Base-by-base conservation (phyloP, 1,139 yeast genomes). In the Scheffersomyces insectosa region DNA sequence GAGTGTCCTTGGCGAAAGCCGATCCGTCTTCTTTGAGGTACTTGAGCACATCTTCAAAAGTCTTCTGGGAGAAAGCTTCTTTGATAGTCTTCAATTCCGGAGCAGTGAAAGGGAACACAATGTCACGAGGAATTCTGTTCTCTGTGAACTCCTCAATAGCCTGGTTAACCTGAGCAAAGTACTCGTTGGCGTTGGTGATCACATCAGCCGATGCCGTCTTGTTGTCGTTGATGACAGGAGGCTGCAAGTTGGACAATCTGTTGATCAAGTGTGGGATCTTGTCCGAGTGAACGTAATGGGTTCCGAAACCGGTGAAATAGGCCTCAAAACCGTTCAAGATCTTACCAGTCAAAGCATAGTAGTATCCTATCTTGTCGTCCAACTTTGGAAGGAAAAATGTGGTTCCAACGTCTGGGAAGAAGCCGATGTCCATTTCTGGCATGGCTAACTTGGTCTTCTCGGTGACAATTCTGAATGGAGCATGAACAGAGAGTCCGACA, bases 391-490 rank as follows among this genome's bases (percentile, higher is more conserved):
- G 72, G 67, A 91, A 91, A 66, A 88, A 91, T 5, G 96, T 83
- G 34, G 95, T 85, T 36, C 98, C 99, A 8, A 93, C 98, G 63
- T 93, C 99, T 8, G 97, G 96, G 71, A 88, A 88, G 64, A 91
- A 89, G 0, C 99, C 99, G 62, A 95, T 93, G 56, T 88, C 93
- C 77, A 95, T 86, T 66, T 93, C 99, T 5, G 99, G 99, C 99
- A 93, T 95, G 47, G 98, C 96, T 68, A 91, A 80, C 60, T 84
- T 78, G 14, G 98, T 91, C 57, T 80, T 79, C 58, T 93, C 98
- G 32, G 97, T 88, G 10, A 95, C 95, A 39, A 93, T 74, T 60
- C 99, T 80, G 74, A 91, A 91, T 3, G 97, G 95, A n/a, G 91
- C 87, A 65, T 95, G 98, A 36, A 88, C 85, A 0, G 93, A 77